These are phyloP conservation scores for Macrophomina tecta DNA, from an alignment of 2,329 filamentous ascomycete genomes.

Conservation along the genomic window DNA sequence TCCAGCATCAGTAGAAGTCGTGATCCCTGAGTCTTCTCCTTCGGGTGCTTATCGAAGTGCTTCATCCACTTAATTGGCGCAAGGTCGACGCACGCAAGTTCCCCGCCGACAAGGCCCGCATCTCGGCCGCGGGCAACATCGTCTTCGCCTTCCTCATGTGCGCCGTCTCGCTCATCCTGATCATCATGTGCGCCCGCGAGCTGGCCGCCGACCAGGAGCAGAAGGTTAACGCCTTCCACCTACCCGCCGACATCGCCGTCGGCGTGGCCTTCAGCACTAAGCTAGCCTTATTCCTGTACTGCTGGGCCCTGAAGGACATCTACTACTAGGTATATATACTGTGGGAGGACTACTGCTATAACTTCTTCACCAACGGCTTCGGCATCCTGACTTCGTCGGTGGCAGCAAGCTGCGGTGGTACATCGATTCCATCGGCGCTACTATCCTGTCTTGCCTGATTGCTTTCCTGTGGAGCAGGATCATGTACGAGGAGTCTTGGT, in stretches of 20 bases:
- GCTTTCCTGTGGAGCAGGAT: constrained; percentile 82
- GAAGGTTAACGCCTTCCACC: constrained; percentile 68
- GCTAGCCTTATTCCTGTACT: constrained; percentile 83
- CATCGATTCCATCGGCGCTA: constrained; percentile 91
- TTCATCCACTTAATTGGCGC: constrained; percentile 25
- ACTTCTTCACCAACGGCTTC: constrained; percentile 92
- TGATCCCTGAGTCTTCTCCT: constrained; percentile 16
- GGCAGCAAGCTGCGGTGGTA: constrained; percentile 90
- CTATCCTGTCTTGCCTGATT: constrained; percentile 82
- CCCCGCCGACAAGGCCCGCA: constrained; percentile 88
- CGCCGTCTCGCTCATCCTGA: constrained; percentile 86
- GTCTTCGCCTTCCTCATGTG: constrained; percentile 97
- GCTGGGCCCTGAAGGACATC: constrained; percentile 86
- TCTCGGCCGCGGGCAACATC: constrained; percentile 96
- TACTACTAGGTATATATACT: constrained; percentile 91
- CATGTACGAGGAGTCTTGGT: constrained; percentile 85
- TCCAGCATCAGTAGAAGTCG: constrained; percentile 32
- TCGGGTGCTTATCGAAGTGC: constrained; percentile 29
- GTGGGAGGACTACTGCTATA: constrained; percentile 97
- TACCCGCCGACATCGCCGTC: constrained; percentile 86
- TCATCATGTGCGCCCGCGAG: constrained; percentile 82
- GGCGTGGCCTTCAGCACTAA: constrained; percentile 85
- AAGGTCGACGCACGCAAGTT: constrained; percentile 85
- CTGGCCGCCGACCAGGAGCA: constrained; percentile 60
- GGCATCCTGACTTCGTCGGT: constrained; percentile 86